These are phyloP conservation scores for Euphorbia peplus DNA, from an alignment of 345 rosid species.

Conservation along the genomic window DNA sequence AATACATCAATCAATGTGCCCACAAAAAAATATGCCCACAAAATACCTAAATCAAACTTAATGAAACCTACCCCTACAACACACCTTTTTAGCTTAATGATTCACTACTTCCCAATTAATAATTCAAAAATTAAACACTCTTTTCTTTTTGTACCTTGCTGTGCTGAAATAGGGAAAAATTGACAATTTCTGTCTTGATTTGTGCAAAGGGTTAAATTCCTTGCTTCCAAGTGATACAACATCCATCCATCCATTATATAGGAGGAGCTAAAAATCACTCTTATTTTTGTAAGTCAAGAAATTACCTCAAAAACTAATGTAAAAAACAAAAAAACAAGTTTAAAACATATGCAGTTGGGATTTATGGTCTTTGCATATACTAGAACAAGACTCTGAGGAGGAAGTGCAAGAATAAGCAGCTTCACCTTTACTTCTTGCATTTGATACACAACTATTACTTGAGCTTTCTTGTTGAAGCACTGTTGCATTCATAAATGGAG, in stretches of 20 bases:
- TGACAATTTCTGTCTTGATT: neutral
- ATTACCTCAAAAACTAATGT: constrained; percentile 1
- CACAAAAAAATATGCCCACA: too few species aligned
- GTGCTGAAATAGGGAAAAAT: neutral
- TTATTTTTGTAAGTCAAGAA: neutral
- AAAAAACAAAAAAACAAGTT: neutral
- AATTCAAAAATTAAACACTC: too few species aligned
- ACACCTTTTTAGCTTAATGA: too few species aligned
- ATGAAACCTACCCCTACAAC: too few species aligned
- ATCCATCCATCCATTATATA: too few species aligned
- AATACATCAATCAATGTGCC: too few species aligned
- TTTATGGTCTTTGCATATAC: constrained; percentile 24
- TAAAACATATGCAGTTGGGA: neutral
- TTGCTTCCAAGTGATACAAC: constrained; percentile 9
- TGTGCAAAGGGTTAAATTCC: neutral
- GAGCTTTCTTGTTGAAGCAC: constrained; percentile 22
- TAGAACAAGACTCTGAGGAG: constrained; percentile 30
- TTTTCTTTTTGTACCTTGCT: too few species aligned
- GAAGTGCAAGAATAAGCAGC: constrained; percentile 24
- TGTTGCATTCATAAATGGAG: constrained; percentile 42
- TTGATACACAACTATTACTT: constrained; percentile 27
- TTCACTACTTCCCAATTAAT: too few species aligned
- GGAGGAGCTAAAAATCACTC: neutral
- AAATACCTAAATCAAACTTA: too few species aligned
- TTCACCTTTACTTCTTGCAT: constrained; percentile 23